Evolutionary conservation across 257 asterid species (phyloP).

Genomic region (Prunella vulgaris): DNA sequence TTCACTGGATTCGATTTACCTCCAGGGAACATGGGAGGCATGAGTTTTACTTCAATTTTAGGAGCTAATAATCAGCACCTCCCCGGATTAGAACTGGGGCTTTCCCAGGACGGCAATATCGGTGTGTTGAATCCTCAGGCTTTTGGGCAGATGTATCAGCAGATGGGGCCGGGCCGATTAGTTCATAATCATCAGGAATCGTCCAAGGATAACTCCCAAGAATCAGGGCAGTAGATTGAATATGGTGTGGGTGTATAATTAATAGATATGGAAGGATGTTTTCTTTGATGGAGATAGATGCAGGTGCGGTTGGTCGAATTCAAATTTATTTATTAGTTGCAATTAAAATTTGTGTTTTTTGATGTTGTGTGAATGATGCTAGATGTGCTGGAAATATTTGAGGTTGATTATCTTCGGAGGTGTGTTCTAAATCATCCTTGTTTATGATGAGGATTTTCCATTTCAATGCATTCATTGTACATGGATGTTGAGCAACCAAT

Average conservation of each 20-base stretch:
- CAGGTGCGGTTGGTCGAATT: constrained; percentile 27
- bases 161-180: constrained; percentile 32
- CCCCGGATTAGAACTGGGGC: constrained; percentile 73
- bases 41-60: constrained; percentile 62
- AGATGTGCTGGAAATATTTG: constrained; percentile 13
- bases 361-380: constrained; percentile 20
- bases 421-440: background rate
- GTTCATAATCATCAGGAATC: constrained; percentile 33
- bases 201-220: constrained; percentile 53
- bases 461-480: background rate
- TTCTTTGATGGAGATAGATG: constrained; percentile 22
- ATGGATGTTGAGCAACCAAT: background rate
- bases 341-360: background rate
- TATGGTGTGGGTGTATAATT: constrained; percentile 7
- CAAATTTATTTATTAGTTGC: background rate
- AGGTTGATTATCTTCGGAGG: constrained; percentile 8
- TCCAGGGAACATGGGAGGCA: constrained; percentile 33
- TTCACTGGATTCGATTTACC: constrained; percentile 57
- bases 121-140: constrained; percentile 51
- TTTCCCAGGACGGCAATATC: constrained; percentile 61
- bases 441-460: background rate
- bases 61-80: constrained; percentile 40
- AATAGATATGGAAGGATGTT: background rate
- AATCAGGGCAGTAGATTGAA: constrained; percentile 40
- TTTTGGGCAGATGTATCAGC: constrained; percentile 62